Base-by-base conservation (phyloP, 495 filamentous ascomycete species). In the Neurospora hispaniola region DNA sequence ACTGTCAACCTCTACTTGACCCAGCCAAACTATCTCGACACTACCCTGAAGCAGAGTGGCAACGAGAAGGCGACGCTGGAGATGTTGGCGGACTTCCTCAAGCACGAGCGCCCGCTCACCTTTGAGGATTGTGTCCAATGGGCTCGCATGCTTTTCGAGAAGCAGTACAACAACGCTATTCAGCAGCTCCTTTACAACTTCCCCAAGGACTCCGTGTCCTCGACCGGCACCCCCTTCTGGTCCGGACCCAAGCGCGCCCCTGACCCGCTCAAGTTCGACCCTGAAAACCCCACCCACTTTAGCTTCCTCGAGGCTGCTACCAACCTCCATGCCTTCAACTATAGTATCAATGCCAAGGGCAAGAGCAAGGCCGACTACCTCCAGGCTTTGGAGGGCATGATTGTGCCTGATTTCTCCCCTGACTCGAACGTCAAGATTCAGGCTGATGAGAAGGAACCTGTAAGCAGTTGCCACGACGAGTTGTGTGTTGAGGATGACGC, bases 221-320 rank as follows among this genome's bases (percentile, higher is more conserved):
- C 93, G 42, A 91, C 88, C 27, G 96, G 96, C 46, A 91, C 94
- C 72, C 92, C 89, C 1, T 99, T 99, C 86, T 99, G 96, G 96
- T 98, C 95, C 71, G 96, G 96, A 54, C 96, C 96, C 23, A 99
- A 99, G 88, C 93, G 96, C 78, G 96, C 96, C 8, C 96, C 96
- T 11, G 92, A 95, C 72, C 90, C 96, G 75, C 82, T 98, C 75
- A 93, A 91, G 78, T 99, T 99, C 74, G 93, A 96, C 77, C 84
- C 89, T 71, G 83, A 88, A 20, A 97, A 97, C 78, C 85, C 90
- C 18, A 94, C 93, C 23, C 96, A 99, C 80, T 88, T 94, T 74
- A 87, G 86, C 38, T 99, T 97, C 79, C 84, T 98, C 70, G 88
- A 94, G 73, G 92, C 96, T 42, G 96, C 89, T 5, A 93, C 96